These are phyloP conservation scores for Nakazawaea ishiwadae DNA, from an alignment of 805 yeast species.

Conservation along the genomic window DNA sequence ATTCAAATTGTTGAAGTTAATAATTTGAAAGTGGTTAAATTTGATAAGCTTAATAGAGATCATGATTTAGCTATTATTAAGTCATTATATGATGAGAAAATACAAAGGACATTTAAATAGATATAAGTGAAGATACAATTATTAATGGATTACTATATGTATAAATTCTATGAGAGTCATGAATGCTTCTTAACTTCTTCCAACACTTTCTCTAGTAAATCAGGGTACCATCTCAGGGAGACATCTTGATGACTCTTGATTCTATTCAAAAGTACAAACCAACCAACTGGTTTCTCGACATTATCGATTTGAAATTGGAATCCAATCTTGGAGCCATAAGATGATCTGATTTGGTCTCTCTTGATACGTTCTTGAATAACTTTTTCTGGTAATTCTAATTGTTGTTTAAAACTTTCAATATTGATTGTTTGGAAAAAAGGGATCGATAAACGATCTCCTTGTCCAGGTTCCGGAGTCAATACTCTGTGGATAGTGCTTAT, in stretches of 20 bases:
- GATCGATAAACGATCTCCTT: conserved; percentile 38
- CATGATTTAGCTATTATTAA: conserved; percentile 15
- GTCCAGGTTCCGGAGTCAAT: conserved; percentile 20
- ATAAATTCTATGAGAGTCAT: too few species aligned
- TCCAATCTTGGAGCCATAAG: conserved; percentile 29
- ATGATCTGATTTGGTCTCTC: conserved; percentile 32
- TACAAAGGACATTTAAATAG: too few species aligned
- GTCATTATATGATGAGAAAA: background rate
- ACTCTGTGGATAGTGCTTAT: conserved; percentile 48
- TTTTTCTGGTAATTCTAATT: conserved; percentile 26
- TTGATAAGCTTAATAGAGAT: conserved; percentile 17
- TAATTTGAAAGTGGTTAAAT: conserved; percentile 16
- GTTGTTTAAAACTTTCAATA: conserved; percentile 28
- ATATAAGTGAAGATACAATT: too few species aligned
- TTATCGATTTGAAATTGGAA: conserved; percentile 34
- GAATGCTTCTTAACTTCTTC: background rate
- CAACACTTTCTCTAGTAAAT: conserved; percentile 22
- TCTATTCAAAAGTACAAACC: conserved; percentile 21
- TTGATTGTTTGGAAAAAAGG: conserved; percentile 47
- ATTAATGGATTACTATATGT: too few species aligned
- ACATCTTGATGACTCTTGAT: conserved; percentile 38
- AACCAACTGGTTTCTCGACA: conserved; percentile 38
- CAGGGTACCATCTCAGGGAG: conserved; percentile 37
- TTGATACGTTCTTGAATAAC: conserved; percentile 26
- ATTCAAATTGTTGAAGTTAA: conserved; percentile 17